A percentile compares a stretch with the other conserved stretches of the same genome.
These are phyloP conservation scores for Saururus chinensis DNA, from an alignment of 164 flowering plant genomes.

Conservation along the genomic window DNA sequence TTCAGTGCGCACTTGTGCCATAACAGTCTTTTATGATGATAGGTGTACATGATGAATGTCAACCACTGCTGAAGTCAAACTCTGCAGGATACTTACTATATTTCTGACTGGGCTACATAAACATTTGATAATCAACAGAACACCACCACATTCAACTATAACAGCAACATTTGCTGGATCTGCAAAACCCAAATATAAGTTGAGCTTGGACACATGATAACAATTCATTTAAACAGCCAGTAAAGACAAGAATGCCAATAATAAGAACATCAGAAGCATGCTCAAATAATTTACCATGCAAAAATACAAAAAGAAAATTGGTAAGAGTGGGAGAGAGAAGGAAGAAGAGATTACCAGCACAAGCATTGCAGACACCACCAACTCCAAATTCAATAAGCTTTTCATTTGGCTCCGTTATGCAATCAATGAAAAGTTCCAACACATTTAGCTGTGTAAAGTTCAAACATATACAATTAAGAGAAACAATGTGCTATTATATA, in stretches of 20 bases:
- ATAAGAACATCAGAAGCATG: neutral
- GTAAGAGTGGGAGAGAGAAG: neutral
- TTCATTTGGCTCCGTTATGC: slow-evolving; percentile 89
- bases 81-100: slow-evolving; percentile 37
- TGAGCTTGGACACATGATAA: neutral
- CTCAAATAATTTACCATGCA: neutral
- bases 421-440: slow-evolving; percentile 86
- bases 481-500: neutral
- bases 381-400: slow-evolving; percentile 79
- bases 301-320: neutral
- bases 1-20: neutral
- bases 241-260: neutral
- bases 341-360: slow-evolving; percentile 36
- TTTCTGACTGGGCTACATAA: slow-evolving; percentile 78
- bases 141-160: slow-evolving; percentile 49
- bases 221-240: neutral
- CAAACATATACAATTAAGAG: neutral
- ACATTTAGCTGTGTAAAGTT: slow-evolving; percentile 62
- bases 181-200: slow-evolving; percentile 12
- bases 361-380: slow-evolving; percentile 84
- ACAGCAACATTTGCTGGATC: slow-evolving; percentile 66
- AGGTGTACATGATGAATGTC: neutral
- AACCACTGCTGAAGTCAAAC: neutral
- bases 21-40: neutral
- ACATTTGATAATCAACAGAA: slow-evolving; percentile 64